Evolutionary conservation across 257 asterid species (phyloP), one percentile per base, ranked within the genome.

Genomic region (Euphrasia confusa): DNA sequence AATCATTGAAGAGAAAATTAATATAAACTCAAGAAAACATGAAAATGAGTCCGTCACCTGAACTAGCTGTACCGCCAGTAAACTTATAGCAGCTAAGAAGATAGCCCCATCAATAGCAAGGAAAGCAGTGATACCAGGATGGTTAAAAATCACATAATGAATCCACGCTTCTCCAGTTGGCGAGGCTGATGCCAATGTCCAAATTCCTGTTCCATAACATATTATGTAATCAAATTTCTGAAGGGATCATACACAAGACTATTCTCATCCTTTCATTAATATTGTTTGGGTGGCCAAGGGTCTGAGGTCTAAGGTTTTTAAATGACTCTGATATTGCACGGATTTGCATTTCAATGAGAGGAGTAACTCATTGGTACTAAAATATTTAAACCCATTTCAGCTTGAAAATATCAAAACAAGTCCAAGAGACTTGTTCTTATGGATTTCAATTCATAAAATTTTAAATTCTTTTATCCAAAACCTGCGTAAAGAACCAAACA

Each of bases 61-160:
- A 68, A 70, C 60, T 48, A 74, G 81, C 72, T 89, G 99, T 58
- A 92, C 76, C 11, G 70, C 39, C 60, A 84, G 77, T 47, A 92
- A 72, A 67, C 88, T 83, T 61, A 79, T 66, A 58, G 89, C 42
- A 68, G 85, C 96, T 70, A 79, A 35, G 24, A 86, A 72, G 75
- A 92, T 86, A 73, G 68, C 66, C n/a, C 75, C 74, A 64, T 89
- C 96, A 93, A 92, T 83, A 47, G 80, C 63, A 68, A 92, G 75
- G 72, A 92, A 92, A 45, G 96, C 82, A n/a, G 81, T 17, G 52
- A 78, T 58, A 62, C 88, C 89, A 54, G 92, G 99, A 79, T 89
- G 78, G 39, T 77, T 76, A 63, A 78, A 82, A 62, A 87, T 27
- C 67, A 87, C 71, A 58, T 66, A 71, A 65, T 69, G 84, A 47